Evolutionary conservation across 768 basidiomycete species (phyloP), one percentile per base, ranked within the genome.

Genomic region (Nidularia sp.): DNA sequence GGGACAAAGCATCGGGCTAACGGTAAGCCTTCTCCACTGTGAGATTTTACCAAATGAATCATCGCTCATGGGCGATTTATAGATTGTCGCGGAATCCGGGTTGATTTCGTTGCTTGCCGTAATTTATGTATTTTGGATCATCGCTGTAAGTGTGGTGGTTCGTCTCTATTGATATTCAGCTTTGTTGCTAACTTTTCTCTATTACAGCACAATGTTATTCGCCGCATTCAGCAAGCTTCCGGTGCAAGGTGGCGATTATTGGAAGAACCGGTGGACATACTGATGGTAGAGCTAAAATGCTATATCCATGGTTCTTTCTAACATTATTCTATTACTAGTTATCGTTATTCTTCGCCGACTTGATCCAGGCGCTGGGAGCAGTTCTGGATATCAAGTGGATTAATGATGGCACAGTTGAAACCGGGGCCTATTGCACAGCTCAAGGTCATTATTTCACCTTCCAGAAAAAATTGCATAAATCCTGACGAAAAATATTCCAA

Each of bases 81-180:
- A 75, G 73, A 43, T 74, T 29, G 62, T 68, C 5, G 57, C 66
- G 10, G 67, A 71, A 52, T 59, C 70, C 6, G 70, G 68, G n/a
- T 57, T 70, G 29, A 29, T 72, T n/a, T 71, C 70, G 8, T 47
- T 67, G 6, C 46, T 66, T 12, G 67, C 71, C n/a, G 68, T 72
- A 2, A 52, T 63, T 13, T 66, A 59, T 32, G 64, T 70, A 1
- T 70, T 67, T 49, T 51, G 39, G 10, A 58, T 70, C 15, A 69
- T 72, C 29, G 35, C 64, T 18, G 70, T 70, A 47, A 49, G 68
- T 53, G 5, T 47, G 42, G n/a, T 34, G 2, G 31, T 33, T 2
- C 29, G 25, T 13, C 22, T 34, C 45, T 50, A 34, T n/a, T 35
- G 15, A 25, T 15, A 39, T 39, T 25, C 4, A 7, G 36, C 18